Evolutionary conservation across 164 flowering plant species (phyloP).

Genomic region (Chimonanthus salicifolius): DNA sequence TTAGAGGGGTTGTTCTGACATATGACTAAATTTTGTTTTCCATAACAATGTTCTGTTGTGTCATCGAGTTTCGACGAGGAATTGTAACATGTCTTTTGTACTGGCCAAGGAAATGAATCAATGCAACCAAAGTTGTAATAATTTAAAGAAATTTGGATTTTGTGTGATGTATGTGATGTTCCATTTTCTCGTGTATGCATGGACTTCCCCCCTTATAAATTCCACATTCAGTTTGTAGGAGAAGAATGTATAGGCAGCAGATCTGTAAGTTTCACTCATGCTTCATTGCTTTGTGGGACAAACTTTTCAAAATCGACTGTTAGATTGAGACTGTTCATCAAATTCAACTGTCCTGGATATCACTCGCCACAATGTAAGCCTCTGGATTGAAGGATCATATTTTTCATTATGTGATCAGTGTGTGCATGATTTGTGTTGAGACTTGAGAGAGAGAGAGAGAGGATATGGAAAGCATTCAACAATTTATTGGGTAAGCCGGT

Average conservation of each 20-base stretch:
- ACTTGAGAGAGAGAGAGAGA: no score
- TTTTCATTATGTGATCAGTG: no score
- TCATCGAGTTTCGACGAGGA: background rate
- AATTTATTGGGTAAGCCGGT: no score
- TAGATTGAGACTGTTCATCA: background rate
- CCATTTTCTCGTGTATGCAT: background rate
- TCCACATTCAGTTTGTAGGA: background rate
- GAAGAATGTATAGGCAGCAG: background rate
- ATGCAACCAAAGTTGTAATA: no score
- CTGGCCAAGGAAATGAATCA: background rate
- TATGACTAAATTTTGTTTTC: background rate
- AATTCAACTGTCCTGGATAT: background rate
- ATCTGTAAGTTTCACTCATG: background rate
- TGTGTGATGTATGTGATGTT: background rate
- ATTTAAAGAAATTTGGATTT: background rate
- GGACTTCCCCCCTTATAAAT: background rate
- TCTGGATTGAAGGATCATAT: no score
- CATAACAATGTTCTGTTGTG: background rate
- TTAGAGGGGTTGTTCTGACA: background rate
- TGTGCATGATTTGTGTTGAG: no score
- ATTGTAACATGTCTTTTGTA: background rate
- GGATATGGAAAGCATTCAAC: no score
- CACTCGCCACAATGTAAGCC: background rate
- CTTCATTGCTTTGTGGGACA: background rate
- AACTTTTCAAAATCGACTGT: background rate